These are phyloP conservation scores for Phytopythium cucurbitacearum DNA, from an alignment of 352 stramenopile species.

Conservation along the genomic window DNA sequence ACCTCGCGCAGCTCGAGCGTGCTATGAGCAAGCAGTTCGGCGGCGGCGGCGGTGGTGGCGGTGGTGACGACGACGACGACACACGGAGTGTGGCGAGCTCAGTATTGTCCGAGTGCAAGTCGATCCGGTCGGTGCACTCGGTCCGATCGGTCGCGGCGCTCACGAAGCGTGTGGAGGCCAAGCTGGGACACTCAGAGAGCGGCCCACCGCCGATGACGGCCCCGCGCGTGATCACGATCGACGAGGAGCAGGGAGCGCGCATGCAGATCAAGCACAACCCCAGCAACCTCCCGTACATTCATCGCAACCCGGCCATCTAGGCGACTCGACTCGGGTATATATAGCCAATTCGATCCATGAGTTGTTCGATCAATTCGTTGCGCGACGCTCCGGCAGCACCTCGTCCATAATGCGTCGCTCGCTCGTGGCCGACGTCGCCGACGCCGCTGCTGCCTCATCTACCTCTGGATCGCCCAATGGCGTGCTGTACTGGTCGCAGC, in stretches of 20 bases:
- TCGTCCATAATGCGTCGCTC: conserved; percentile 24
- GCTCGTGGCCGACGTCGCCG: conserved; percentile 48
- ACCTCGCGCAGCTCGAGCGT: conserved; percentile 40
- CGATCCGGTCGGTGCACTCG: conserved; percentile 82
- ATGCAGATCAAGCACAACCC: conserved; percentile 87
- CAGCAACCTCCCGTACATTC: conserved; percentile 93
- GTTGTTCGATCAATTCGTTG: background rate
- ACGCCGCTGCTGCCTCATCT: conserved; percentile 14
- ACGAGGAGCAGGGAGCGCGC: conserved; percentile 83
- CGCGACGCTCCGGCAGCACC: background rate
- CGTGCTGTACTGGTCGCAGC: conserved; percentile 18
- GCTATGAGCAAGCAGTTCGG: conserved; percentile 16
- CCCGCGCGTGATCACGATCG: conserved; percentile 85
- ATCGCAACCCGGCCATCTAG: conserved; percentile 92
- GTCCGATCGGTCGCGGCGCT: conserved; percentile 72
- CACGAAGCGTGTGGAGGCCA: conserved; percentile 67
- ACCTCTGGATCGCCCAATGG: background rate
- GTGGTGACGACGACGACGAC: conserved; percentile 54
- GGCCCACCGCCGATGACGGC: conserved; percentile 32
- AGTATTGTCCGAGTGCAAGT: conserved; percentile 85
- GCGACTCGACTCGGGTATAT: too few species aligned
- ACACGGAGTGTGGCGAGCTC: conserved; percentile 58
- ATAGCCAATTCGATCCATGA: background rate
- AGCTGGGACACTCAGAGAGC: conserved; percentile 32
- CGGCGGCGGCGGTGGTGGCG: conserved; percentile 9